Conservation (phyloP, 2,329 filamentous ascomycete genomes). For the Sporothrix brasiliensis region DNA sequence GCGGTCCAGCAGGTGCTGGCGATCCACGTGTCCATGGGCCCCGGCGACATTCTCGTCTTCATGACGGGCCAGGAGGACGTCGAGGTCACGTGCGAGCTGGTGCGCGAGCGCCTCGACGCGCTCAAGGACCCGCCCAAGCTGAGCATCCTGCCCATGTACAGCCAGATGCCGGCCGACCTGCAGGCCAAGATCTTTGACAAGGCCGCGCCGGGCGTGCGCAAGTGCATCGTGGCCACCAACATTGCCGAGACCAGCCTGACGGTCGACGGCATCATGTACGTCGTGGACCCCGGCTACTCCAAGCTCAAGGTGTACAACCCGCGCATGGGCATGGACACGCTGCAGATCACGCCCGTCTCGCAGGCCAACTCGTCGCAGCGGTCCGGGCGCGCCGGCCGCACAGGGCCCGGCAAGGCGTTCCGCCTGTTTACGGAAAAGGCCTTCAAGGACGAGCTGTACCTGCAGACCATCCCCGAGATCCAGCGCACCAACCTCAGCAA, state of each 20-base stretch:
- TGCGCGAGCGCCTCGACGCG: slow-evolving; percentile 82
- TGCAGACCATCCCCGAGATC: slow-evolving; percentile 96
- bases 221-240: slow-evolving; percentile 97
- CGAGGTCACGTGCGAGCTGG: slow-evolving; percentile 90
- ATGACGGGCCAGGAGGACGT: slow-evolving; percentile 99
- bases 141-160: slow-evolving; percentile 95
- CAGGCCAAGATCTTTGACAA: slow-evolving; percentile 98
- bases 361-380: slow-evolving; percentile 95
- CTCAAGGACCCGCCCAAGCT: slow-evolving; percentile 94
- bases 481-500: slow-evolving; percentile 95
- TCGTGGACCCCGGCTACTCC: slow-evolving; percentile 93
- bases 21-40: slow-evolving; percentile 92
- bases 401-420: slow-evolving; percentile 93
- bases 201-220: slow-evolving; percentile 85
- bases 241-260: slow-evolving; percentile 98
- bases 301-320: slow-evolving; percentile 99
- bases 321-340: slow-evolving; percentile 98
- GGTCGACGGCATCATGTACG: slow-evolving; percentile 98
- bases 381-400: slow-evolving; percentile 89
- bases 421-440: slow-evolving; percentile 92
- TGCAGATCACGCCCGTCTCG: slow-evolving; percentile 96
- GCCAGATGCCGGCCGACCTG: slow-evolving; percentile 97
- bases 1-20: slow-evolving; percentile 94
- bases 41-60: slow-evolving; percentile 94
- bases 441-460: slow-evolving; percentile 93